These are phyloP conservation scores for Aspergillus latus DNA, from an alignment of 2,329 filamentous ascomycete species.

Conservation along the genomic window DNA sequence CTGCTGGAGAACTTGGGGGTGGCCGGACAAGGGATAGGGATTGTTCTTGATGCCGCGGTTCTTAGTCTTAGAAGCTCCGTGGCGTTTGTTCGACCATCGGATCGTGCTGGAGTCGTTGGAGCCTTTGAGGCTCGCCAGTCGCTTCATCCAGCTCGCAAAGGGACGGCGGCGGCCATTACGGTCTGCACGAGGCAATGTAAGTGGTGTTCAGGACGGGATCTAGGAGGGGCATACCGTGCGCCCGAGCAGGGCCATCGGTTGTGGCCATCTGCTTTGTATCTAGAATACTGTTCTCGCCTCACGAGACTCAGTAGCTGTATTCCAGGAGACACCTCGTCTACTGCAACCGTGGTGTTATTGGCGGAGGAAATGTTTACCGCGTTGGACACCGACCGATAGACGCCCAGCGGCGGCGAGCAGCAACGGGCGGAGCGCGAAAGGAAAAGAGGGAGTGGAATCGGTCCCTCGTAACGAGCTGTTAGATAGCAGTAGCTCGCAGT, in stretches of 20 bases:
- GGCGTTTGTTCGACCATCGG: constrained; percentile 42
- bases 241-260: constrained; percentile 38
- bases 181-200: constrained; percentile 50
- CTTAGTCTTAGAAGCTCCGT: constrained; percentile 47
- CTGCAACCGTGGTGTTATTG: background rate
- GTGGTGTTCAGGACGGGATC: constrained; percentile 12
- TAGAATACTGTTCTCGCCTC: background rate
- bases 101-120: constrained; percentile 57
- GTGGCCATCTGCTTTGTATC: constrained; percentile 28
- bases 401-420: background rate
- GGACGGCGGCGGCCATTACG: constrained; percentile 74
- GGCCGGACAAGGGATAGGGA: constrained; percentile 84
- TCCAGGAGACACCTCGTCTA: background rate
- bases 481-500: no score
- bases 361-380: background rate
- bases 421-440: background rate
- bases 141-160: constrained; percentile 92
- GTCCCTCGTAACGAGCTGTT: no score
- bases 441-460: background rate
- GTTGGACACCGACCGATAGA: background rate
- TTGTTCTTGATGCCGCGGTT: constrained; percentile 71
- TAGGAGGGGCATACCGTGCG: constrained; percentile 43
- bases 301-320: background rate
- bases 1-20: constrained; percentile 43
- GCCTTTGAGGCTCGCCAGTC: constrained; percentile 80